Base-by-base conservation (phyloP, 306 rosid genomes). In the Malus sieversii region DNA sequence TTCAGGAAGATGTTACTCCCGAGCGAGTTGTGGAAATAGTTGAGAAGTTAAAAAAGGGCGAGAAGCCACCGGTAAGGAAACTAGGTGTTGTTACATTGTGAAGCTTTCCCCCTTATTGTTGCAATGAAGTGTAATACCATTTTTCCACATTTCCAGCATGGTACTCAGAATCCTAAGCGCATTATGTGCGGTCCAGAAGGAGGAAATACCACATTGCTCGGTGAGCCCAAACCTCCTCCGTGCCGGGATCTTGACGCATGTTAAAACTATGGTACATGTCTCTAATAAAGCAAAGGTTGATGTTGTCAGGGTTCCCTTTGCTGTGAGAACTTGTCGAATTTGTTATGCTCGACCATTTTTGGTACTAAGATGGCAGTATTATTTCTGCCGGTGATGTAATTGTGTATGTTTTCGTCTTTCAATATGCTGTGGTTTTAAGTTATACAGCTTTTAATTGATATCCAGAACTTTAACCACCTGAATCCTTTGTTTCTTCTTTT, bases 1-100 rank as follows among this genome's bases (percentile, higher is more conserved):
- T 82, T 33, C 92, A 95, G 99, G 99, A 95, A 90, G 99, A 95
- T 75, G 92, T 92, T 78, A 92, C 99, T 66, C 98, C 98, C 7
- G 82, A 85, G 77, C 82, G 77, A 63, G 93, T 95, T 25, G 90
- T 95, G 52, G 97, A 95, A 83, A 82, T 95, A 82, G 97, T 92
- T 35, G 98, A 95, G 82, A 75, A 20, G 84, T 82, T 95, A 71
- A 87, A 93, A 76, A 90, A 74, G 88, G 99, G 99, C 0, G 91
- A 90, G 87, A 95, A 95, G 84, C 99, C 84, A 10, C 96, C 84
- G 88, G 97, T 92, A 89, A 90, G 97, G 57, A 77, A 29, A 77
- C 30, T 58, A 3, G 16, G 58, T 51, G 14, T 27, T 14, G 20
- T 10, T 51, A 20, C 51, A 12, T 48, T 27, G 35, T 68, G 51